These are phyloP conservation scores for Fusarium ramigenum DNA, from an alignment of 2,329 filamentous ascomycete species.

Conservation along the genomic window DNA sequence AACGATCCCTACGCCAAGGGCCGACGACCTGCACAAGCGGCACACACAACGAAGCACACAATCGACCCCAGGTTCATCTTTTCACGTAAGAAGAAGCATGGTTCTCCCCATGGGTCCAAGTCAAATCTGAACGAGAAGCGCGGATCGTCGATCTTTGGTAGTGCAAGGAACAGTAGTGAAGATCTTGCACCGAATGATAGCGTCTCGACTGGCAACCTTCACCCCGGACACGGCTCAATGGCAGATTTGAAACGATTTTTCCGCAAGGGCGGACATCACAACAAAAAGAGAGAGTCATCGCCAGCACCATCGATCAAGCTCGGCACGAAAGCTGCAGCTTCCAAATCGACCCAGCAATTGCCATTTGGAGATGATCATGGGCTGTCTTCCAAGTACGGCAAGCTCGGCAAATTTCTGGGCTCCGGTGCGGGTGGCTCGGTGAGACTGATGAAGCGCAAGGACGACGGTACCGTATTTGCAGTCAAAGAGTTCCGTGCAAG, in stretches of 20 bases:
- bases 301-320: slow-evolving; percentile 64
- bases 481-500: slow-evolving; percentile 96
- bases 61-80: slow-evolving; percentile 90
- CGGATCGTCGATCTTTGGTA: slow-evolving; percentile 53
- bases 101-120: slow-evolving; percentile 64
- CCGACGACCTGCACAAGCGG: slow-evolving; percentile 76
- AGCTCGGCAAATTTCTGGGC: slow-evolving; percentile 91
- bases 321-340: slow-evolving; percentile 57
- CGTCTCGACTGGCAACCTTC: slow-evolving; percentile 31
- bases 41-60: slow-evolving; percentile 66
- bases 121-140: slow-evolving; percentile 65
- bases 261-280: slow-evolving; percentile 76
- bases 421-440: slow-evolving; percentile 96
- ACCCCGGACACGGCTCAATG: slow-evolving; percentile 78
- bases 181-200: slow-evolving; percentile 44
- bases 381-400: slow-evolving; percentile 90
- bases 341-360: slow-evolving; percentile 68
- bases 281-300: slow-evolving; percentile 74
- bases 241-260: slow-evolving; percentile 97
- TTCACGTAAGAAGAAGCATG: slow-evolving; percentile 74
- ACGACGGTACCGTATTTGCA: slow-evolving; percentile 92
- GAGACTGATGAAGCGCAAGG: slow-evolving; percentile 90
- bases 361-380: slow-evolving; percentile 96
- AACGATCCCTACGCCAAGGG: slow-evolving; percentile 90
- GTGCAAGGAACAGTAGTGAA: slow-evolving; percentile 50